phyloP scores from a whole-genome alignment of 129 eudicot species.

The Helichrysum umbraculigerum region DNA sequence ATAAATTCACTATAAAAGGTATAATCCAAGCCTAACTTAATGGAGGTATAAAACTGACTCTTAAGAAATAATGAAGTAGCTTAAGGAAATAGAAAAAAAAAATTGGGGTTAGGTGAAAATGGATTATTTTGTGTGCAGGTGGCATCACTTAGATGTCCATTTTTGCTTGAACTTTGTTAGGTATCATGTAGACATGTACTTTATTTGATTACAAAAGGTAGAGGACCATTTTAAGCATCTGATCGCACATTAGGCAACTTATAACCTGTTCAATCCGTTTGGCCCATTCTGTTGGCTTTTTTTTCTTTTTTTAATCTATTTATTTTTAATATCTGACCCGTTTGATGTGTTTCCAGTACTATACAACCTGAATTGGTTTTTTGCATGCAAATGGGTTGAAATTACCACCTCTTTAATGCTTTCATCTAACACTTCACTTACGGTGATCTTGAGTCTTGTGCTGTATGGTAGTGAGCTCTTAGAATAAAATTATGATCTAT shows the following conservation, averaged over 20 bases:
- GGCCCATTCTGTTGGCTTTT: neutral
- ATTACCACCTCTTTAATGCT: neutral
- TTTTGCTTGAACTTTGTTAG: neutral
- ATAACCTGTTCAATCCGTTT: neutral
- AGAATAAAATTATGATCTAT: neutral
- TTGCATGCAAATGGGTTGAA: slow-evolving; percentile 8
- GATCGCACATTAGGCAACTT: slow-evolving; percentile 4
- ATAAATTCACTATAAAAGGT: neutral
- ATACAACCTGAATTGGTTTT: neutral
- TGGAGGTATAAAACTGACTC: neutral
- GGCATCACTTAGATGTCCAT: neutral
- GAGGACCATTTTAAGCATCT: neutral
- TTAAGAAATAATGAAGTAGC: neutral
- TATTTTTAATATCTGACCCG: neutral
- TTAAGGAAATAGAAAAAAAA: neutral
- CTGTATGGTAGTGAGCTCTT: neutral
- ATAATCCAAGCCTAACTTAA: neutral
- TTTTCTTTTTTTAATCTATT: neutral
- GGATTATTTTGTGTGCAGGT: neutral
- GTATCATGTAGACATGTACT: neutral
- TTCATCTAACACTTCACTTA: neutral
- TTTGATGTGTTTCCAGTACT: neutral
- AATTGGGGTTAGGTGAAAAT: neutral
- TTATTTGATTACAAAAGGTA: neutral
- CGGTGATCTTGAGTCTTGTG: neutral